Conservation (phyloP, 805 yeast species). For the Saturnispora silvae region DNA sequence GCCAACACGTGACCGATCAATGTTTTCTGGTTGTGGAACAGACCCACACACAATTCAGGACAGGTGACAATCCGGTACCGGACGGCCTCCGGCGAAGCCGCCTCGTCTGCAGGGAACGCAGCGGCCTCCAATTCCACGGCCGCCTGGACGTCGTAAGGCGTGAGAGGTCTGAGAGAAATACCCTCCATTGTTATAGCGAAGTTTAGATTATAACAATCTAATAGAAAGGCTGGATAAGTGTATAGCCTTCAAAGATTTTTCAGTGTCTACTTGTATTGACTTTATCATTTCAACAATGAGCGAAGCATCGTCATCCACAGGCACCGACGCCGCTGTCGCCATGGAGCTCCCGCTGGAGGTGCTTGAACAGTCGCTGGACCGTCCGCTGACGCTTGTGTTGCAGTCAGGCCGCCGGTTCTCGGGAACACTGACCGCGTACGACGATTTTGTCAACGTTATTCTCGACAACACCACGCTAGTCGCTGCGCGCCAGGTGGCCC, state of each 20-base stretch:
- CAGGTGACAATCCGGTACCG: slow-evolving; percentile 66
- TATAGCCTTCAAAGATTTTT: no score
- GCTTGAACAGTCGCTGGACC: slow-evolving; percentile 80
- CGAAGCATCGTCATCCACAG: no score
- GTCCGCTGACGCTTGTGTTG: slow-evolving; percentile 56
- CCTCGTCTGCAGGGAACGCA: slow-evolving; percentile 64
- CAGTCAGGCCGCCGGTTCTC: slow-evolving; percentile 51
- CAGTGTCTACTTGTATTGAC: no score
- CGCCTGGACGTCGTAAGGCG: slow-evolving; percentile 59
- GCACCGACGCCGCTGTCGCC: slow-evolving; percentile 4
- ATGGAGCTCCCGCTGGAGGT: slow-evolving; percentile 64
- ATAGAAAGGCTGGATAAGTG: no score
- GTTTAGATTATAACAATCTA: no score
- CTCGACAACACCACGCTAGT: slow-evolving; percentile 47
- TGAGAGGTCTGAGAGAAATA: slow-evolving; percentile 54
- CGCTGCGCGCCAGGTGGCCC: slow-evolving; percentile 6
- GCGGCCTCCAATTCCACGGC: slow-evolving; percentile 49
- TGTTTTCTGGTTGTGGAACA: slow-evolving; percentile 44
- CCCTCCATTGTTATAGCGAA: slow-evolving; percentile 1
- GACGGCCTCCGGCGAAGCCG: slow-evolving; percentile 54
- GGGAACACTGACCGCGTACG: slow-evolving; percentile 89
- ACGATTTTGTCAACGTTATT: slow-evolving; percentile 89
- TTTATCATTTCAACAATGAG: no score
- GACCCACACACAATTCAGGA: slow-evolving; percentile 86
- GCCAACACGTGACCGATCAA: slow-evolving; percentile 75